Evolutionary conservation across 805 yeast species (phyloP).

Genomic region (Blastobotrys terrestris): DNA sequence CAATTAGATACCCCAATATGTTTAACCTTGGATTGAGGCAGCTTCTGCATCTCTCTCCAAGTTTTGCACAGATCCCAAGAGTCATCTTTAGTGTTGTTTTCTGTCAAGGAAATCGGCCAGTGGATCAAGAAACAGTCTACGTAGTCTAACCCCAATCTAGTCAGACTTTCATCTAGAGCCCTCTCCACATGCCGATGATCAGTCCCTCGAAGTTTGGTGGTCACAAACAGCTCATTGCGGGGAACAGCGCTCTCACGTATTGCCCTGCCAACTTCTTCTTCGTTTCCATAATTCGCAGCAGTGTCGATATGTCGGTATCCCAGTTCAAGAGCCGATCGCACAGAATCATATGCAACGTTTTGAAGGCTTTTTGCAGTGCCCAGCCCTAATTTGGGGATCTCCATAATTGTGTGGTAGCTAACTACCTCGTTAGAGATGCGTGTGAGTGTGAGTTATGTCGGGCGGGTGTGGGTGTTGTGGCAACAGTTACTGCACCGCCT

Average conservation of each 20-base stretch:
- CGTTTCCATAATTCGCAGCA: slow-evolving; percentile 71
- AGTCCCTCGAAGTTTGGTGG: slow-evolving; percentile 56
- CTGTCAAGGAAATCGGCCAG: slow-evolving; percentile 55
- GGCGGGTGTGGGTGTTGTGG: no score
- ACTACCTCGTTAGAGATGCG: no score
- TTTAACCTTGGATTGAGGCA: slow-evolving; percentile 42
- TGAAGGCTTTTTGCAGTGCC: slow-evolving; percentile 57
- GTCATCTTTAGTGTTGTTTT: slow-evolving; percentile 19
- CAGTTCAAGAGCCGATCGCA: slow-evolving; percentile 48
- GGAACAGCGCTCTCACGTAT: slow-evolving; percentile 37
- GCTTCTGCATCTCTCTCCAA: slow-evolving; percentile 57
- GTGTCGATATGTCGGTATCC: slow-evolving; percentile 74
- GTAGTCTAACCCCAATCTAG: slow-evolving; percentile 48
- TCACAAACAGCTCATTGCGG: slow-evolving; percentile 50
- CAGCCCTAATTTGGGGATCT: slow-evolving; percentile 62
- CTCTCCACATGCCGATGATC: slow-evolving; percentile 34
- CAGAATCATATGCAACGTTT: slow-evolving; percentile 45
- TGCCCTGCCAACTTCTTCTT: slow-evolving; percentile 52
- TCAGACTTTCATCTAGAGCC: slow-evolving; percentile 47
- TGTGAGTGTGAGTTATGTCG: no score
- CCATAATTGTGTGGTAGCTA: no score
- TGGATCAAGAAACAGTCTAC: slow-evolving; percentile 61
- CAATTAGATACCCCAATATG: slow-evolving; percentile 77
- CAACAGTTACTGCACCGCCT: no score
- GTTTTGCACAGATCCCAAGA: slow-evolving; percentile 40